Conservation (phyloP, 768 basidiomycete genomes). For the Cystobasidium ongulense region DNA sequence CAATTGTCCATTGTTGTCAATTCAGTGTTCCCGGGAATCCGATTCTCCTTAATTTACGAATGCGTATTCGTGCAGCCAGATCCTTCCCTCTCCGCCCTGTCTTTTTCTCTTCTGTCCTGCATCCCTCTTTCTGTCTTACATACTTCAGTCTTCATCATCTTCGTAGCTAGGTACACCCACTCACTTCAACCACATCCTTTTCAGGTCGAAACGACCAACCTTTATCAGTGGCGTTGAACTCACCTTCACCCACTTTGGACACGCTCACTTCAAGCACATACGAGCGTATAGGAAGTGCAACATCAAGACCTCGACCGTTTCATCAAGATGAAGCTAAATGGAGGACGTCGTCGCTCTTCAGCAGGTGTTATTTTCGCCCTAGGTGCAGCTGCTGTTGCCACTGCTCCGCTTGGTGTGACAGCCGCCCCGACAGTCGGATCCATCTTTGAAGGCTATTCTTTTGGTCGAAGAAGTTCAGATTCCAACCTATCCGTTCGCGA, state of each 20-base stretch:
- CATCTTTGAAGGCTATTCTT: background rate
- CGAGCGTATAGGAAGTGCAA: background rate
- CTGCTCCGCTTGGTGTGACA: background rate
- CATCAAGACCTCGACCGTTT: background rate
- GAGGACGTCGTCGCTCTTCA: conserved; percentile 15
- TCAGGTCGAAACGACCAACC: background rate
- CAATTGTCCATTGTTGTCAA: background rate
- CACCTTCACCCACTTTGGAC: background rate
- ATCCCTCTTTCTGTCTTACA: background rate
- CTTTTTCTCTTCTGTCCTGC: background rate
- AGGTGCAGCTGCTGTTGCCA: background rate
- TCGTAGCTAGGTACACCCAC: background rate
- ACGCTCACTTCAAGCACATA: background rate
- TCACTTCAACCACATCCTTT: background rate
- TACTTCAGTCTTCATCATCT: background rate
- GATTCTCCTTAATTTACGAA: too few species aligned
- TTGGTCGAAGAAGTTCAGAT: background rate
- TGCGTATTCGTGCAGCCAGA: too few species aligned
- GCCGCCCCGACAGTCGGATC: background rate
- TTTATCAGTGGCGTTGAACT: background rate
- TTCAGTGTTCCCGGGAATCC: too few species aligned
- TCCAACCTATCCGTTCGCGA: background rate
- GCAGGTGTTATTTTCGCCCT: conserved; percentile 28
- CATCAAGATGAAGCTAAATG: background rate
- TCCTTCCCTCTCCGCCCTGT: background rate